These are phyloP conservation scores for Thoreauomyces humboldtii DNA, from an alignment of 192 early-diverging fungal species.

Conservation along the genomic window DNA sequence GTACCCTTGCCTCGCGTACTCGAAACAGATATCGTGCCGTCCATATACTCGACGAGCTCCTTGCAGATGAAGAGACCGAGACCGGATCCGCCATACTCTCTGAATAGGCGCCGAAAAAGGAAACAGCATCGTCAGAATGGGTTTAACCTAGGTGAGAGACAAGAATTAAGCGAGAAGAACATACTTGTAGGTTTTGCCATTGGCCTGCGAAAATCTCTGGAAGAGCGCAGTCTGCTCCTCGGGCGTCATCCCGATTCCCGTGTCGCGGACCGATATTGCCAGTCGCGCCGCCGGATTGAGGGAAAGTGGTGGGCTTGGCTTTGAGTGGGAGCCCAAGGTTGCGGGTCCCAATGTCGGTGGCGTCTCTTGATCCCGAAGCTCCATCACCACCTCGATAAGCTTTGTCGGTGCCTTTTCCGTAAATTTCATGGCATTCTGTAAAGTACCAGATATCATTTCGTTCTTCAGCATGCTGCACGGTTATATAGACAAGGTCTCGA, in stretches of 20 bases:
- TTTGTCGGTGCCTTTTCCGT: constrained; percentile 24
- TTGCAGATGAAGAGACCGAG: constrained; percentile 46
- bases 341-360: background rate
- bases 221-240: constrained; percentile 26
- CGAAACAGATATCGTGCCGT: background rate
- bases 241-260: constrained; percentile 33
- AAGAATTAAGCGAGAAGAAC: no score
- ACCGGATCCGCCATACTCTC: constrained; percentile 36
- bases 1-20: background rate
- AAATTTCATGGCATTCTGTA: constrained; percentile 54
- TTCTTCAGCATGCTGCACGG: no score
- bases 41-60: constrained; percentile 25
- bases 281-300: background rate
- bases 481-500: no score
- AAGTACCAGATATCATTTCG: no score
- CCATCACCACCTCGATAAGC: background rate
- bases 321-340: no score
- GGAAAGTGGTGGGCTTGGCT: no score
- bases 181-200: constrained; percentile 26
- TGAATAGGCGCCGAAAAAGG: no score
- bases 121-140: no score
- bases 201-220: constrained; percentile 29
- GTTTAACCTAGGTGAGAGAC: no score
- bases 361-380: background rate
- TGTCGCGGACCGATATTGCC: constrained; percentile 18